Percentiles rank a stretch among this genome's conserved stretches.
Conservation (phyloP, 768 basidiomycete genomes). For the Cystobasidium onofrii region DNA sequence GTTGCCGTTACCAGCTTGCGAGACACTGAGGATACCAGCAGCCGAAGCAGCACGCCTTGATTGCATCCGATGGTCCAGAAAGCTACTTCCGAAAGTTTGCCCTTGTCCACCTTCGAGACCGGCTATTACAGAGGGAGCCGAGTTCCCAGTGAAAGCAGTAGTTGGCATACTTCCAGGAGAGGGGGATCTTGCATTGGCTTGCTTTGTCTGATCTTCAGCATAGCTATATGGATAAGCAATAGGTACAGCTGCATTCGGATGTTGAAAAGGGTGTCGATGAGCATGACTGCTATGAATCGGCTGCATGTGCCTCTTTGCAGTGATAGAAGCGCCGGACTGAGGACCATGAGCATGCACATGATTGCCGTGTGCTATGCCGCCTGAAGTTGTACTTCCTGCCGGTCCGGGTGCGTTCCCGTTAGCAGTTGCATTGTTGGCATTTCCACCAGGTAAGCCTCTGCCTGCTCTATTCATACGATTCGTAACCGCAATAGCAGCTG, state of each 20-base stretch:
- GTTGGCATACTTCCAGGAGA: neutral
- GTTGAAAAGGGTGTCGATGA: slow-evolving; percentile 5
- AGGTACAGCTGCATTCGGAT: slow-evolving; percentile 5
- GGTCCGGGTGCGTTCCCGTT: neutral
- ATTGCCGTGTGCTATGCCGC: neutral
- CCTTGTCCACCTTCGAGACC: neutral
- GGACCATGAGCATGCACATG: neutral
- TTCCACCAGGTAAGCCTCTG: neutral
- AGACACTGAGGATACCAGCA: neutral
- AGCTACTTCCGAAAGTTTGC: slow-evolving; percentile 5
- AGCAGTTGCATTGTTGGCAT: neutral
- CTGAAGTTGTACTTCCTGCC: neutral
- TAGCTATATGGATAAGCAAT: neutral
- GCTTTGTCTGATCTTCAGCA: neutral
- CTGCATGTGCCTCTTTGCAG: neutral
- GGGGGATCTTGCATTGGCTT: neutral
- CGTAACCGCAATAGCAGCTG: slow-evolving; percentile 17
- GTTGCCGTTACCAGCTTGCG: neutral
- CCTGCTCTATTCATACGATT: slow-evolving; percentile 18
- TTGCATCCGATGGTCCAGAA: slow-evolving; percentile 23
- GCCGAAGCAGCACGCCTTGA: neutral
- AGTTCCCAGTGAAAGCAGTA: neutral
- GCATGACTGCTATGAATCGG: neutral
- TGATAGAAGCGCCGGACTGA: neutral
- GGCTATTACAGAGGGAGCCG: neutral